Percentiles rank a stretch among this genome's conserved stretches.
phyloP scores from a whole-genome alignment of 192 early-diverging fungal species.

The Umbelopsis sp. region DNA sequence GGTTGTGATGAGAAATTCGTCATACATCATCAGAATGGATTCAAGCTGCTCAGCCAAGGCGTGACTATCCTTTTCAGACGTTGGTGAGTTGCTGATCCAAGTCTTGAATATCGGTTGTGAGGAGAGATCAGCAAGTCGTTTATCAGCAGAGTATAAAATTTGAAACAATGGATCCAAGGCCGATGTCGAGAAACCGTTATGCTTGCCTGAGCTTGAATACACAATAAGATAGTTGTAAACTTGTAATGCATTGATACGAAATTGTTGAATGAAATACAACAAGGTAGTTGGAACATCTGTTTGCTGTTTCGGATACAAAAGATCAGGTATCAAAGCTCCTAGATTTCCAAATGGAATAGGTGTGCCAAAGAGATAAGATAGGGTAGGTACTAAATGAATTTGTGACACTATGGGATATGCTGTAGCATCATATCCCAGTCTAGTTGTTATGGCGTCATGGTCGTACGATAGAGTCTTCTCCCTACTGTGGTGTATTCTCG shows the following conservation, averaged over 20 bases:
- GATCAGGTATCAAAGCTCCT: constrained; percentile 85
- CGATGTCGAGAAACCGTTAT: constrained; percentile 54
- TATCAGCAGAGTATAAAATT: constrained; percentile 25
- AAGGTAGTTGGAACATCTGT: constrained; percentile 25
- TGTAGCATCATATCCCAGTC: constrained; percentile 30
- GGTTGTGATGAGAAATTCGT: constrained; percentile 55
- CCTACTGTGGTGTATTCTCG: constrained; percentile 25
- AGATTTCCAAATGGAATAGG: constrained; percentile 95
- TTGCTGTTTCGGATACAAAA: constrained; percentile 53
- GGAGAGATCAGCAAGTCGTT: neutral
- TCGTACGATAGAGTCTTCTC: constrained; percentile 23
- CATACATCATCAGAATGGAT: constrained; percentile 24
- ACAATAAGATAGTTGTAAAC: constrained; percentile 62
- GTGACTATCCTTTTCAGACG: neutral
- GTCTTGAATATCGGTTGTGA: neutral
- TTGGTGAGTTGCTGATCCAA: neutral
- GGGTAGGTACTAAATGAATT: constrained; percentile 89
- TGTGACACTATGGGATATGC: constrained; percentile 69
- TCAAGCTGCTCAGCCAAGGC: neutral
- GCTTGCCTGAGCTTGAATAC: constrained; percentile 55
- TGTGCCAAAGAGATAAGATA: constrained; percentile 76
- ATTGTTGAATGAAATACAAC: constrained; percentile 46
- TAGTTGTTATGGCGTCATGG: constrained; percentile 3
- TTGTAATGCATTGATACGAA: constrained; percentile 68
- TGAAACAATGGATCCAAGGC: constrained; percentile 42